phyloP scores from a whole-genome alignment of 768 basidiomycete species.

The Termitomyces sp. region DNA sequence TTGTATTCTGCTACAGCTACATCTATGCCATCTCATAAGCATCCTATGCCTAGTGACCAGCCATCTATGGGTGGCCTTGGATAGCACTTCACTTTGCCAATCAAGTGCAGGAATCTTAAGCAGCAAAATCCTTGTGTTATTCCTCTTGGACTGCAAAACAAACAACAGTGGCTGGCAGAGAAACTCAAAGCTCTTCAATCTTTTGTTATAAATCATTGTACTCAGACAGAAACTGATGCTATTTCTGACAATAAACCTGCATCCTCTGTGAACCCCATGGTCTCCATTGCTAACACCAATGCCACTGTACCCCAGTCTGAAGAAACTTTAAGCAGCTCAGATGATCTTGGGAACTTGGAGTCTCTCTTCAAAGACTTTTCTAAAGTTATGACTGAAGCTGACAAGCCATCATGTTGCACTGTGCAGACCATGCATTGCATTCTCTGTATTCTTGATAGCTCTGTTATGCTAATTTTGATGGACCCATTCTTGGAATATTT shows the following conservation, averaged over 20 bases:
- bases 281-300: no score
- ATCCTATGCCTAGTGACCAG: conserved; percentile 4
- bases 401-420: neutral
- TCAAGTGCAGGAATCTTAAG: conserved; percentile 13
- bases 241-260: no score
- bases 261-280: no score
- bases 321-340: neutral
- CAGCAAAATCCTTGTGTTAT: conserved; percentile 2
- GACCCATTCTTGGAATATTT: conserved; percentile 5
- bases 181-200: neutral
- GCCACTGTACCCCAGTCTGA: no score
- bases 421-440: neutral
- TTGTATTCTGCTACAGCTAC: no score
- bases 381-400: neutral
- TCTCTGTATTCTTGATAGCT: neutral
- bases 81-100: conserved; percentile 18
- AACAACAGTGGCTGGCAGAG: neutral
- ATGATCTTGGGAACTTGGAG: neutral
- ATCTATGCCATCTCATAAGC: conserved; percentile 1
- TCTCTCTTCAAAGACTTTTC: neutral
- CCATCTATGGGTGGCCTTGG: conserved; percentile 16
- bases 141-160: conserved; percentile 3
- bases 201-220: no score
- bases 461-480: conserved; percentile 2
- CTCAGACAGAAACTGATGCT: no score